phyloP scores from a whole-genome alignment of 805 yeast genomes.

The Tetrapisispora namnaoensis region DNA sequence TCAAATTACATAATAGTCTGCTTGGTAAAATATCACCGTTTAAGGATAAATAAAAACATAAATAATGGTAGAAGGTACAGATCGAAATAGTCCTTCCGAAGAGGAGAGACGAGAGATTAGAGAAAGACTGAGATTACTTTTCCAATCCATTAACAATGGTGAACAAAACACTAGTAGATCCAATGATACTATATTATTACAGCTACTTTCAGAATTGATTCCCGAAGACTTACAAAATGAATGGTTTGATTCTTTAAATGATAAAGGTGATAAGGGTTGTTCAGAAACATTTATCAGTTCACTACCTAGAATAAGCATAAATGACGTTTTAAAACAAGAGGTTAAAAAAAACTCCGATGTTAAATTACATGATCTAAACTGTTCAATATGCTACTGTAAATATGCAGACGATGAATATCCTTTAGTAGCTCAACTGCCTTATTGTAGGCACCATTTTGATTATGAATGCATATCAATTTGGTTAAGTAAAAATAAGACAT shows the following conservation, averaged over 20 bases:
- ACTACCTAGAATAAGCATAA: conserved; percentile 49
- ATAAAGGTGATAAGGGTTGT: conserved; percentile 40
- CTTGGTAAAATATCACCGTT: background rate
- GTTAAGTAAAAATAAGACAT: conserved; percentile 63
- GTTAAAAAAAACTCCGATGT: conserved; percentile 32
- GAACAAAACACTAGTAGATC: conserved; percentile 8
- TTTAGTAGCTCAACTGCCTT: conserved; percentile 62
- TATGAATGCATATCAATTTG: conserved; percentile 87
- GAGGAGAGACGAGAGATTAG: conserved; percentile 17
- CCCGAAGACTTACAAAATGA: conserved; percentile 22
- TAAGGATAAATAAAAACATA: background rate
- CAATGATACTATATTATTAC: conserved; percentile 7
- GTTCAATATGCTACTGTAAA: conserved; percentile 76
- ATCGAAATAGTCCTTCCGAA: background rate
- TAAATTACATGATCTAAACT: conserved; percentile 41
- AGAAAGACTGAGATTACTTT: conserved; percentile 15
- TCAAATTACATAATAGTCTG: background rate
- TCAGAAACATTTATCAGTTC: conserved; percentile 63
- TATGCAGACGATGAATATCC: conserved; percentile 70
- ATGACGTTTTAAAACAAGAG: background rate
- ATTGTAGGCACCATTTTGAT: conserved; percentile 76
- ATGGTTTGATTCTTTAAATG: conserved; percentile 21
- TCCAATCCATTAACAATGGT: conserved; percentile 9
- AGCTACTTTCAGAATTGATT: conserved; percentile 15
- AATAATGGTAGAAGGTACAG: background rate